Evolutionary conservation across 2,329 filamentous ascomycete genomes (phyloP).

Genomic region (Trichoderma sp.): DNA sequence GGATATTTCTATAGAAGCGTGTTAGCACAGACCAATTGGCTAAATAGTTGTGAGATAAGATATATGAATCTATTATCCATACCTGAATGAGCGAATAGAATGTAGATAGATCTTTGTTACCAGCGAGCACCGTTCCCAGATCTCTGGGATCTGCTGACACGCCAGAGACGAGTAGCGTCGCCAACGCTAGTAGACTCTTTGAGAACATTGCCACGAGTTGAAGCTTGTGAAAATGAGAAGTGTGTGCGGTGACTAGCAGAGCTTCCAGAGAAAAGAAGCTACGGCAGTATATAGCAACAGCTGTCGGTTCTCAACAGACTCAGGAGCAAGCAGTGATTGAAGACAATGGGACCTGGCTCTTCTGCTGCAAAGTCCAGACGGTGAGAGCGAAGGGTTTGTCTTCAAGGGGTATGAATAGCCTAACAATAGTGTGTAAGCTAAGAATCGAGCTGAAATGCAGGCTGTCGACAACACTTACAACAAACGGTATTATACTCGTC

Average conservation of each 20-base stretch:
- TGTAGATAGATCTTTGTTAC: conserved; percentile 42
- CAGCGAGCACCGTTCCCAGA: conserved; percentile 40
- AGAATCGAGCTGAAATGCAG: background rate
- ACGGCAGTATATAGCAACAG: background rate
- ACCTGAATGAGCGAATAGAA: conserved; percentile 46
- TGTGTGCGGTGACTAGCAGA: too few relatives aligned
- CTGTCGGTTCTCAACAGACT: background rate
- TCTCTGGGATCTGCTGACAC: conserved; percentile 31
- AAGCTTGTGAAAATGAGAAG: background rate
- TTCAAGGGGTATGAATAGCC: background rate
- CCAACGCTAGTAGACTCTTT: conserved; percentile 25
- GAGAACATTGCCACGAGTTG: conserved; percentile 24
- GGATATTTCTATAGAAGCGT: conserved; percentile 42
- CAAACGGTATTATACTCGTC: background rate
- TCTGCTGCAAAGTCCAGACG: background rate
- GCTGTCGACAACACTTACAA: background rate
- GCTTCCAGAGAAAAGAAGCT: background rate
- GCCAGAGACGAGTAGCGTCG: conserved; percentile 25
- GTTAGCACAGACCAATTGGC: background rate
- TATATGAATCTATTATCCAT: background rate
- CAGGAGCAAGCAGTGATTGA: background rate
- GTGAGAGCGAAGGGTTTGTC: background rate
- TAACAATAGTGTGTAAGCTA: conserved; percentile 2
- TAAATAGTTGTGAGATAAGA: background rate
- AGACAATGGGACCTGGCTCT: background rate